phyloP scores from a whole-genome alignment of 2,329 filamentous ascomycete species.

The Chaetothyriales sp. region DNA sequence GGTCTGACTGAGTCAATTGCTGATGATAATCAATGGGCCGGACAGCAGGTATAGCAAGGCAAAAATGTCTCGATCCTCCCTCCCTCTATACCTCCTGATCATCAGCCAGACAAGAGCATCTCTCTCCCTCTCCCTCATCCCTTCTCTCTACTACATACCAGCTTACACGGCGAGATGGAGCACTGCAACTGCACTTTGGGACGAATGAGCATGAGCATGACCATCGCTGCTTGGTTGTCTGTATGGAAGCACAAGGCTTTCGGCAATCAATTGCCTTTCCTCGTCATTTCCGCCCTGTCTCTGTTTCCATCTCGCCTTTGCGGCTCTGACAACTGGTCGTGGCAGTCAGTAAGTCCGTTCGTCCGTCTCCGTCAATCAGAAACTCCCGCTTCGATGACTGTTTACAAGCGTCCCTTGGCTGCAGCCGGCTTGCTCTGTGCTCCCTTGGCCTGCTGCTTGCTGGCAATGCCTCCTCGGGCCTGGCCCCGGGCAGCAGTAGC shows the following conservation, averaged over 20 bases:
- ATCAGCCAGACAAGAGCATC: no score
- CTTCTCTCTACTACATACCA: neutral
- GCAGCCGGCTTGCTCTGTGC: slow-evolving; percentile 50
- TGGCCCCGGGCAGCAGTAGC: slow-evolving; percentile 60
- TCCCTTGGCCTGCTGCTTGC: slow-evolving; percentile 97
- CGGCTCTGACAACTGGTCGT: neutral
- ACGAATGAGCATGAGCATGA: neutral
- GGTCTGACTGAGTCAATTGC: no score
- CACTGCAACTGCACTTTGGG: neutral
- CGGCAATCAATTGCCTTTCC: neutral
- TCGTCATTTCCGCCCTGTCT: neutral
- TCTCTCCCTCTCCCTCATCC: neutral
- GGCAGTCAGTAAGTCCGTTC: neutral
- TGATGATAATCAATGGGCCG: no score
- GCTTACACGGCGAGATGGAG: neutral
- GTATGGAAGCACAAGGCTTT: neutral
- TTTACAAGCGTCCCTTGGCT: neutral
- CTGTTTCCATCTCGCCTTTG: neutral
- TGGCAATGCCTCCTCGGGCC: slow-evolving; percentile 56
- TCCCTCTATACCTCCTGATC: no score
- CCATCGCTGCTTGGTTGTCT: neutral
- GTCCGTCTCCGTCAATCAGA: neutral
- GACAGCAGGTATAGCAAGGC: no score
- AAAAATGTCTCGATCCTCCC: no score
- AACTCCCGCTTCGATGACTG: neutral